Evolutionary conservation across 495 filamentous ascomycete species (phyloP).

Genomic region (Talaromyces trachyspermus): DNA sequence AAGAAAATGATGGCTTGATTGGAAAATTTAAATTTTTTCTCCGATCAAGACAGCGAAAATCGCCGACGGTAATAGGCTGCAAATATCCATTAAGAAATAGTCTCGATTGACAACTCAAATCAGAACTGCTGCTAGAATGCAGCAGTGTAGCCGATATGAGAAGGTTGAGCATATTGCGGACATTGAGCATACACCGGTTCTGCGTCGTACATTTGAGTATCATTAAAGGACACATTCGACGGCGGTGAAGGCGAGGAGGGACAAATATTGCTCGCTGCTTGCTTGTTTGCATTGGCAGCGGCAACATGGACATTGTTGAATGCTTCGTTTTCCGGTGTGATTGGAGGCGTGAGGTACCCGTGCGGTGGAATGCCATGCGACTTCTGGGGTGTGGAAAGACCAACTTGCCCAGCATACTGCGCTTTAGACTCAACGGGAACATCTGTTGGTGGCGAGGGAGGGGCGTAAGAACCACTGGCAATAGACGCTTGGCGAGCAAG

Average conservation of each 20-base stretch:
- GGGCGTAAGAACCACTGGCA: constrained; percentile 55
- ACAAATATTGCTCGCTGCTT: constrained; percentile 22
- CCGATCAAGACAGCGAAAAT: too few species aligned
- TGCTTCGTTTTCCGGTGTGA: constrained; percentile 79
- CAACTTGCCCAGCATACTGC: constrained; percentile 37
- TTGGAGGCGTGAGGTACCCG: constrained; percentile 89
- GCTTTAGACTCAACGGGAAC: constrained; percentile 48
- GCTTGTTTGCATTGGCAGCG: constrained; percentile 22
- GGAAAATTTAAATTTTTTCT: too few species aligned
- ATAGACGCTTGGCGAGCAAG: constrained; percentile 74
- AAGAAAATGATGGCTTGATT: neutral
- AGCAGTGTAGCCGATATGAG: constrained; percentile 32
- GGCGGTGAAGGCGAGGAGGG: constrained; percentile 34
- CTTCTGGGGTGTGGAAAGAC: constrained; percentile 81
- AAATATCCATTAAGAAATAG: neutral
- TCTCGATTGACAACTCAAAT: neutral
- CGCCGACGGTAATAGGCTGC: too few species aligned
- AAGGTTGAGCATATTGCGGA: constrained; percentile 27
- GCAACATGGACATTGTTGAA: constrained; percentile 29
- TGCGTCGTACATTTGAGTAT: constrained; percentile 31
- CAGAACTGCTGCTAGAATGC: constrained; percentile 20
- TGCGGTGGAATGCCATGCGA: constrained; percentile 57
- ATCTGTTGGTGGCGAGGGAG: constrained; percentile 66
- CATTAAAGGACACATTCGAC: constrained; percentile 33
- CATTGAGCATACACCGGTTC: constrained; percentile 25